A percentile compares a stretch with the other conserved stretches of the same genome.
These are phyloP conservation scores for Penicillium sp. DNA, from an alignment of 2,329 filamentous ascomycete species.

Conservation along the genomic window DNA sequence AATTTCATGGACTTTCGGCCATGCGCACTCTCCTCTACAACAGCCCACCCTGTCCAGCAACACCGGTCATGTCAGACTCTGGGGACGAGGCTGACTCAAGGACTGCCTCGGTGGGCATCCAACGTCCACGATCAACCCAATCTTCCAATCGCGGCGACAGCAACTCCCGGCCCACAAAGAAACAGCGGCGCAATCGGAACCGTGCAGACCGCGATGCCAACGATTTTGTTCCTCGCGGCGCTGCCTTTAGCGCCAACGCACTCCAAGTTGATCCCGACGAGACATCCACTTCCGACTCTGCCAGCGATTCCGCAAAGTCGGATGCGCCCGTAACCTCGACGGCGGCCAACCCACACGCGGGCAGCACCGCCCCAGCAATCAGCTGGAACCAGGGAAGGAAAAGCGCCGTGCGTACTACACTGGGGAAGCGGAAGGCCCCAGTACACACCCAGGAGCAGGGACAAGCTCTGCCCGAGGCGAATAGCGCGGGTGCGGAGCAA, in stretches of 20 bases:
- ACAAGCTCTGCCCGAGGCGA: too few relatives aligned
- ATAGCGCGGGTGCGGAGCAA: slow-evolving; percentile 19
- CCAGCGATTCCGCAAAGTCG: slow-evolving; percentile 15
- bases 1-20: too few relatives aligned
- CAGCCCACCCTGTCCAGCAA: too few relatives aligned
- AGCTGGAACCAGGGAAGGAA: slow-evolving; percentile 48
- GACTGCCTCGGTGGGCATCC: slow-evolving; percentile 45
- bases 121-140: slow-evolving; percentile 30
- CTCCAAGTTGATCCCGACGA: slow-evolving; percentile 34
- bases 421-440: slow-evolving; percentile 30
- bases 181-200: slow-evolving; percentile 28
- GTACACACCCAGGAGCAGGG: too few relatives aligned
- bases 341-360: slow-evolving; percentile 20
- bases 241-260: slow-evolving; percentile 33
- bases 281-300: slow-evolving; percentile 31
- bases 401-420: slow-evolving; percentile 43
- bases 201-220: slow-evolving; percentile 25
- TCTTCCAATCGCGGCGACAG: slow-evolving; percentile 24
- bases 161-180: slow-evolving; percentile 26
- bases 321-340: slow-evolving; percentile 11
- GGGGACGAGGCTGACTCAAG: slow-evolving; percentile 46
- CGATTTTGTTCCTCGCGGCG: slow-evolving; percentile 41
- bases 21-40: too few relatives aligned
- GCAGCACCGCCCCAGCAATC: slow-evolving; percentile 30
- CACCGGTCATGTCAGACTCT: slow-evolving; percentile 31